These are phyloP conservation scores for Ustilago lituana DNA, from an alignment of 1,284 basidiomycete genomes.

Conservation along the genomic window DNA sequence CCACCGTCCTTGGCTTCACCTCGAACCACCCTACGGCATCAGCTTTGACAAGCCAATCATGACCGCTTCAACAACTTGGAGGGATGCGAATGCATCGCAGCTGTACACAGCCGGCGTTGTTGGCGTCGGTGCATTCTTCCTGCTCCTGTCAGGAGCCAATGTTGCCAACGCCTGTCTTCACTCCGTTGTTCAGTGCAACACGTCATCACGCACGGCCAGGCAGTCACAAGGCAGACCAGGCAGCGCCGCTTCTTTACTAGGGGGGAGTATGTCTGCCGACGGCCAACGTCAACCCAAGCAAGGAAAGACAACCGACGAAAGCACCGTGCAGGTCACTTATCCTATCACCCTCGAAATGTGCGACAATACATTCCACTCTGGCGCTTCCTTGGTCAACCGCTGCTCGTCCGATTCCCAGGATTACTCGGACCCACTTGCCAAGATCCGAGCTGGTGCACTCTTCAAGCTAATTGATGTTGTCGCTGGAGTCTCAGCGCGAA, in stretches of 20 bases:
- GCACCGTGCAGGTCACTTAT: conserved; percentile 53
- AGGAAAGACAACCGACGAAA: conserved; percentile 45
- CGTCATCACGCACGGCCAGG: not conserved
- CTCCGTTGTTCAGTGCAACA: not conserved
- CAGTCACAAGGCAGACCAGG: conserved; percentile 2
- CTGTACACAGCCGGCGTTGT: conserved; percentile 28
- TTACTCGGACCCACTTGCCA: conserved; percentile 12
- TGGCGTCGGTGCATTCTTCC: conserved; percentile 22
- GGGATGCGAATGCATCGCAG: conserved; percentile 30
- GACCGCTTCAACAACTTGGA: conserved; percentile 16
- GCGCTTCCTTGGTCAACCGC: conserved; percentile 6
- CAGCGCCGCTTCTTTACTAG: conserved; percentile 2
- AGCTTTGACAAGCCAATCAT: no score
- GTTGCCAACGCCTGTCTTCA: conserved; percentile 13
- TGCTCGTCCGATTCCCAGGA: conserved; percentile 1
- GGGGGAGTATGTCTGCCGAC: not conserved
- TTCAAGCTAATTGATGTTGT: conserved; percentile 68
- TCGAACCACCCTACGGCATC: no score
- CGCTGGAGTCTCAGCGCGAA: conserved; percentile 67
- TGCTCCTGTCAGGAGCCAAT: conserved; percentile 22
- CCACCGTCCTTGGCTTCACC: no score
- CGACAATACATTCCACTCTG: conserved; percentile 39
- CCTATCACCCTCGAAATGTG: conserved; percentile 54
- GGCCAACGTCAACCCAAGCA: conserved; percentile 1
- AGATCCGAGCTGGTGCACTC: conserved; percentile 67